A percentile compares a stretch with the other conserved stretches of the same genome.
These are phyloP conservation scores for Pseudofabraea citricarpa DNA, from an alignment of 2,329 filamentous ascomycete species.

Conservation along the genomic window DNA sequence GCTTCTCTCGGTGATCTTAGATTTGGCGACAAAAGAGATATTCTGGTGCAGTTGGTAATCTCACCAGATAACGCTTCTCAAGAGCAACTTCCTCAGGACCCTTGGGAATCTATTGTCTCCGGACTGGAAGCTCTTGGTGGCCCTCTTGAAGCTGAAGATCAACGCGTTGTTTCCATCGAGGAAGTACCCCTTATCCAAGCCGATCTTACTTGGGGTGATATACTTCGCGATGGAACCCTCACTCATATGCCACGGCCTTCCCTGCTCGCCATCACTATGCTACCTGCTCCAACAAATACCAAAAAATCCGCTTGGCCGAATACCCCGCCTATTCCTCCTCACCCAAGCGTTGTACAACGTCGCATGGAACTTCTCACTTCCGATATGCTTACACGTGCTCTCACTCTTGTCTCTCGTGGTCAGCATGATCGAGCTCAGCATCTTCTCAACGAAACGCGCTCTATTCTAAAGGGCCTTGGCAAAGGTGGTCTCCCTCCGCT, in stretches of 20 bases:
- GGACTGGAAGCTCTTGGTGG: slow-evolving; percentile 90
- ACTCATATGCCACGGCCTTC: slow-evolving; percentile 86
- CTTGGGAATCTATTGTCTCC: slow-evolving; percentile 96
- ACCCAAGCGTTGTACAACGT: slow-evolving; percentile 90
- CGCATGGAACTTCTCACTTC: slow-evolving; percentile 97
- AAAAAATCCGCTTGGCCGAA: slow-evolving; percentile 59
- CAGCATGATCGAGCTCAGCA: slow-evolving; percentile 94
- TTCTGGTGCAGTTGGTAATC: slow-evolving; percentile 91
- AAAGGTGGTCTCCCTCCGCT: slow-evolving; percentile 93
- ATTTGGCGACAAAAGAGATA: slow-evolving; percentile 91
- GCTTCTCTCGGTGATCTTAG: slow-evolving; percentile 85
- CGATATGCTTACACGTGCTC: slow-evolving; percentile 90
- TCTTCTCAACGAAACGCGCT: slow-evolving; percentile 85
- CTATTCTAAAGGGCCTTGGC: slow-evolving; percentile 90
- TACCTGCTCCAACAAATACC: slow-evolving; percentile 60
- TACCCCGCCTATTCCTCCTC: slow-evolving; percentile 83
- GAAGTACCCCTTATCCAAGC: slow-evolving; percentile 94
- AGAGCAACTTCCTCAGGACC: slow-evolving; percentile 84
- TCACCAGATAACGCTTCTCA: slow-evolving; percentile 74
- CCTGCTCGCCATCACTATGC: slow-evolving; percentile 90
- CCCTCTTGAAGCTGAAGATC: slow-evolving; percentile 78
- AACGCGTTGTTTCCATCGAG: slow-evolving; percentile 79
- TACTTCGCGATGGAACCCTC: slow-evolving; percentile 80
- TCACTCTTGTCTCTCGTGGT: slow-evolving; percentile 84
- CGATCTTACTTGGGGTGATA: slow-evolving; percentile 88